Conservation (phyloP, 1,284 basidiomycete species). For the Rhodotorula mucilaginosa region DNA sequence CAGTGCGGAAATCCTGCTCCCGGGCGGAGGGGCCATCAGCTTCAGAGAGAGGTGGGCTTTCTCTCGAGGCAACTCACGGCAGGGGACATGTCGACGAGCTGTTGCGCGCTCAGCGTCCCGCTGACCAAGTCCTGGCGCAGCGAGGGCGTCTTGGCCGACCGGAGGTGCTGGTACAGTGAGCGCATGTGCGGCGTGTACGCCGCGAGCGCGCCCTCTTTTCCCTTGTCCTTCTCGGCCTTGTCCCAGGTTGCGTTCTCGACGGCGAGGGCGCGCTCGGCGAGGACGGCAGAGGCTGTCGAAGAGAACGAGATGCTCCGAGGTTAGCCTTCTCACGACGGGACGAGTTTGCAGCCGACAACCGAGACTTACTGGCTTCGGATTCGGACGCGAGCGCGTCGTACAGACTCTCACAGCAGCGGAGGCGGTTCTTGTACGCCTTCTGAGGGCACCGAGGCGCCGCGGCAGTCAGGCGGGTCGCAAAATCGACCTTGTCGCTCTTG, state of each 20-base stretch:
- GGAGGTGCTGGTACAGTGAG: conserved; percentile 81
- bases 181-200: conserved; percentile 79
- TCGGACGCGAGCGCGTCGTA: conserved; percentile 85
- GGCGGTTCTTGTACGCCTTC: conserved; percentile 63
- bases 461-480: conserved; percentile 49
- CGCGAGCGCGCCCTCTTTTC: conserved; percentile 48
- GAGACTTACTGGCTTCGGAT: conserved; percentile 66
- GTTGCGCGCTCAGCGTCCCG: conserved; percentile 68
- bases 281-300: conserved; percentile 47
- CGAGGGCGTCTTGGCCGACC: conserved; percentile 87
- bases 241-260: conserved; percentile 6
- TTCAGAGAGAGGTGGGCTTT: background rate
- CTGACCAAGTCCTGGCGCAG: conserved; percentile 77
- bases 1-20: conserved; percentile 6
- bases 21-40: too few relatives aligned
- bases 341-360: conserved; percentile 48
- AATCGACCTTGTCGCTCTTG: conserved; percentile 66
- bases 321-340: background rate
- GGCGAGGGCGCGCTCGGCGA: background rate
- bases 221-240: background rate
- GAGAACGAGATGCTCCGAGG: conserved; percentile 7
- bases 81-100: conserved; percentile 52
- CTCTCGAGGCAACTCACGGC: background rate
- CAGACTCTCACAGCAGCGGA: conserved; percentile 77
- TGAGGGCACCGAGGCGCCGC: conserved; percentile 37